Base-by-base conservation (phyloP, 805 yeast species). In the Candida maltosa region DNA sequence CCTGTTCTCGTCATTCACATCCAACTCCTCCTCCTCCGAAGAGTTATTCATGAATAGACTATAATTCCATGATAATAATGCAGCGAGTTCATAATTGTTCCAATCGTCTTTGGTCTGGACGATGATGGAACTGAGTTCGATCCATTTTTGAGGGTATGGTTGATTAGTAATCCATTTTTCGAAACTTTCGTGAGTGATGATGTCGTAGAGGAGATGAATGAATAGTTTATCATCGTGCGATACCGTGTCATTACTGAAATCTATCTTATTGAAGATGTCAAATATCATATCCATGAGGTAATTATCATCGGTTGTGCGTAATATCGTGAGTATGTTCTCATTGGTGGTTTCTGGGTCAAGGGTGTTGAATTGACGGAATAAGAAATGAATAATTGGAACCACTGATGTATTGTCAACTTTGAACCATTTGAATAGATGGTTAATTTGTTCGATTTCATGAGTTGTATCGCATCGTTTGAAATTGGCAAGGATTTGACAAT, bases 51-150 rank as follows among this genome's bases (percentile, higher is more conserved):
- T 51, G 62, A 28, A 62, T 47, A 12, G 16, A 15, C 61, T 63
- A 30, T 54, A 42, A 11, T 55, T 40, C 78, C 78, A 74, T 1
- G 70, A 56, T 4, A 70, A 48, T 12, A 74, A 50, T 3, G 62
- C 59, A 1, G 61, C 52, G 14, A 64, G 38, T 36, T 69, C 56
- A 19, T 52, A 51, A 23, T 60, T 59, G 31, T 58, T 54, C 76
- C 76, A 72, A 11, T 59, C 54, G 2, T 60, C 67, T 33, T 58
- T 62, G 10, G 62, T 56, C 25, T 38, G 39, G 9, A 38, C 10
- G 2, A 31, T 27, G 1, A 70, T 61, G 2, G 66, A 42, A 2
- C 71, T 38, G 5, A 69, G 39, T 41, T 70, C 47, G 16, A 68
- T 38, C 16, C 60, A 34, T 12, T 17, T 31, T 28, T 16, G 31